Evolutionary conservation across 495 filamentous ascomycete species (phyloP).

Genomic region (Diplogelasinospora grovesii): DNA sequence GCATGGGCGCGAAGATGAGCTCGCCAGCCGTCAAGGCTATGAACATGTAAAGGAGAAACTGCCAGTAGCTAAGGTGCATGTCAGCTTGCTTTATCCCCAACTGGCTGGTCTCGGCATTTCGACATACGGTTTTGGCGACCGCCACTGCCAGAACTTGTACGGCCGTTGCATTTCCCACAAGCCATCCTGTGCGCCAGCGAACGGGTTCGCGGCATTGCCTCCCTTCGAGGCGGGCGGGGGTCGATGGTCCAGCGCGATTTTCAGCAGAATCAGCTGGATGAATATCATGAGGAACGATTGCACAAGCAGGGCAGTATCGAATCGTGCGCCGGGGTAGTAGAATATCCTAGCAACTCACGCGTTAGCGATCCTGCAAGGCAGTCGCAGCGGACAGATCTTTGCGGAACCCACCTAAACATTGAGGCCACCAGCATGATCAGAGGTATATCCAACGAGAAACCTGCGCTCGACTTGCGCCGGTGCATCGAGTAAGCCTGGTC

Average conservation of each 20-base stretch:
- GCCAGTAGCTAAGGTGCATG: slow-evolving; percentile 70
- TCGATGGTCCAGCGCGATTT: slow-evolving; percentile 84
- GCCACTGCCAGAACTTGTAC: slow-evolving; percentile 95
- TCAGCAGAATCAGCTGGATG: slow-evolving; percentile 75
- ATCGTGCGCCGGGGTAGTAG: slow-evolving; percentile 89
- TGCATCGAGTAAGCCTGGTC: slow-evolving; percentile 92
- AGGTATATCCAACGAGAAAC: slow-evolving; percentile 84
- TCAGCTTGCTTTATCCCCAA: slow-evolving; percentile 6
- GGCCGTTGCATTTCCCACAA: slow-evolving; percentile 53
- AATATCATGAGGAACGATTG: slow-evolving; percentile 84
- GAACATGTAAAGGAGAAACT: slow-evolving; percentile 69
- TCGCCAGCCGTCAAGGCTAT: slow-evolving; percentile 61
- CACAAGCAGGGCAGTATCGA: slow-evolving; percentile 69
- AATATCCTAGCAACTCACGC: slow-evolving; percentile 55
- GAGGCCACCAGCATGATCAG: slow-evolving; percentile 96
- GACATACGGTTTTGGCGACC: slow-evolving; percentile 65
- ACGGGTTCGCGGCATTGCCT: slow-evolving; percentile 48
- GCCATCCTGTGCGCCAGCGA: slow-evolving; percentile 48
- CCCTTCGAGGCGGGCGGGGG: slow-evolving; percentile 55
- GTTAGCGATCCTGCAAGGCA: slow-evolving; percentile 12
- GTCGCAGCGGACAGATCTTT: not conserved
- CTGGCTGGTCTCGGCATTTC: not conserved
- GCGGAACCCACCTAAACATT: slow-evolving; percentile 68
- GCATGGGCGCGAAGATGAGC: slow-evolving; percentile 58
- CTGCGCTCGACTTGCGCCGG: slow-evolving; percentile 69